A percentile compares a stretch with the other conserved stretches of the same genome.
Conservation (phyloP, 805 yeast genomes). For the Saccharomycopsis fodiens region DNA sequence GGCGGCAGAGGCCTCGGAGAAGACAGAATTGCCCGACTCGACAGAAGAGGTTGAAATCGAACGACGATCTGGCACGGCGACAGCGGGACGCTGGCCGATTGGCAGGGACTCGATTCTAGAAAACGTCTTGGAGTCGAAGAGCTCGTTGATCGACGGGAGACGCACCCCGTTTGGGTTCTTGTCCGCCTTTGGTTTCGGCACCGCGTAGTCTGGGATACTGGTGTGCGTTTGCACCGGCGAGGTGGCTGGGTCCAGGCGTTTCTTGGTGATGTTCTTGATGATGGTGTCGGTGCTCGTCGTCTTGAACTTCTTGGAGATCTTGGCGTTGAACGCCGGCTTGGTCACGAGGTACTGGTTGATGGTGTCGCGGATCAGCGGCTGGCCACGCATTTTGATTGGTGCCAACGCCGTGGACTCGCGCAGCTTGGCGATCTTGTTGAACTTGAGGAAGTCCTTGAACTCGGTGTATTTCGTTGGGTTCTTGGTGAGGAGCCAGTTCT, state of each 20-base stretch:
- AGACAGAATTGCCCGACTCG: slow-evolving; percentile 17
- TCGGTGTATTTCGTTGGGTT: slow-evolving; percentile 33
- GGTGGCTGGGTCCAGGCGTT: slow-evolving; percentile 15
- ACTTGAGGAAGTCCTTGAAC: slow-evolving; percentile 31
- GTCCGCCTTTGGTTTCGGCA: slow-evolving; percentile 3
- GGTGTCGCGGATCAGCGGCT: slow-evolving; percentile 21
- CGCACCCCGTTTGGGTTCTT: not conserved
- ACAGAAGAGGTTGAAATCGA: slow-evolving; percentile 16
- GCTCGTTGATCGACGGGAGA: slow-evolving; percentile 19
- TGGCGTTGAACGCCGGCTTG: slow-evolving; percentile 27
- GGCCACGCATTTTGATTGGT: not conserved
- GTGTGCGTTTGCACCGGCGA: slow-evolving; percentile 15
- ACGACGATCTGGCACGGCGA: slow-evolving; percentile 3
- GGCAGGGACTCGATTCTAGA: not conserved
- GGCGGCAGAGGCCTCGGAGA: slow-evolving; percentile 8
- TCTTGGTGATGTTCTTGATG: slow-evolving; percentile 18
- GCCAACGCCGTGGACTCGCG: slow-evolving; percentile 1
- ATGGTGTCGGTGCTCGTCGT: slow-evolving; percentile 21
- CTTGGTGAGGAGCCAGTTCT: slow-evolving; percentile 34
- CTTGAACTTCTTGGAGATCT: slow-evolving; percentile 25
- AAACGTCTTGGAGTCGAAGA: slow-evolving; percentile 10
- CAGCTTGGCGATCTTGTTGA: slow-evolving; percentile 20
- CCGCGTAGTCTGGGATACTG: slow-evolving; percentile 8
- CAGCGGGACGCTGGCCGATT: not conserved
- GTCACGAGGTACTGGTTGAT: slow-evolving; percentile 16